Evolutionary conservation across 176 grass and related monocot genomes (phyloP), one percentile per base, ranked within the genome.

Genomic region (Bonia amplexicaulis): DNA sequence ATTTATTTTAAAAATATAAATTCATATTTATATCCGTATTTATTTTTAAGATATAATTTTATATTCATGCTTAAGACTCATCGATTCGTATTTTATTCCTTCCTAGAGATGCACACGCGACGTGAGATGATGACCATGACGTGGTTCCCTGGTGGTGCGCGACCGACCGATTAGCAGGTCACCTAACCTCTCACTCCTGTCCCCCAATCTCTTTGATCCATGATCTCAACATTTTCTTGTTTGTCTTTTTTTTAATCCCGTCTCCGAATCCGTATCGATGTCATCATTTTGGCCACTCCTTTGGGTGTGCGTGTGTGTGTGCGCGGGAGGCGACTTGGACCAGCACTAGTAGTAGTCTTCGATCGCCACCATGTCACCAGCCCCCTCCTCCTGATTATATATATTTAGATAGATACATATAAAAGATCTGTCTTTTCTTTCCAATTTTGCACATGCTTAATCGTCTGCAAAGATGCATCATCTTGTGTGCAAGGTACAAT

Each of bases 271-370:
- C 35, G 39, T 19, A 12, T 68, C 47, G 15, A 11, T 29, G 16
- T 80, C 82, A 33, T 45, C 82, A 57, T 44, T 62, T 19, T 20
- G 71, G 59, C 71, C 31, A 40, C 70, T 53, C 71, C 26, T 66
- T 66, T 64, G 44, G 59, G 46, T 66, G 31, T 31, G 41, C 67
- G 45, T 35, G 47, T 31, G 44, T 22, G 74, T 31, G 47, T 31
- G 44, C 14, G 74, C 2, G 44, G 44, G 71, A 61, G 64, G 42
- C 29, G 73, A 83, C 80, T 69, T 83, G 86, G 84, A 88, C 64
- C 73, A 6, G 63, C 79, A 40, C 49, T 49, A 23, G 8, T n/a
- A 40, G 37, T 31, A 19, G 31, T 44, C 69, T 57, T 66, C 23
- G 10, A 41, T 42, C 45, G 10, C 23, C 73, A 14, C 37, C 79